A percentile compares a stretch with the other conserved stretches of the same genome.
Evolutionary conservation across 192 early-diverging fungal species (phyloP).

Genomic region (Thamnidium elegans): DNA sequence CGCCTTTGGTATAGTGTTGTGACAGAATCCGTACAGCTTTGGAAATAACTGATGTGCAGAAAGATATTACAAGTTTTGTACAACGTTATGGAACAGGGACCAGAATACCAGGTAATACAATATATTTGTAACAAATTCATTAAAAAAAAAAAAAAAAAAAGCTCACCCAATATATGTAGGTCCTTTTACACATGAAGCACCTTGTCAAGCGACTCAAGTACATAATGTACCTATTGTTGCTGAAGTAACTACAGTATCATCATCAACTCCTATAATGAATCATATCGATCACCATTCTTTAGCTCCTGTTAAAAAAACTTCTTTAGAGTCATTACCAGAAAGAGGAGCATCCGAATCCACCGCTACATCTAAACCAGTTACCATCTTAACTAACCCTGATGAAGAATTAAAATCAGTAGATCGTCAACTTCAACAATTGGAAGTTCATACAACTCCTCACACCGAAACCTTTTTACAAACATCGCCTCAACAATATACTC

Average conservation of each 20-base stretch:
- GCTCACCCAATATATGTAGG: too few relatives aligned
- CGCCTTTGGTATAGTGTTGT: slow-evolving; percentile 45
- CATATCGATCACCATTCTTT: too few relatives aligned
- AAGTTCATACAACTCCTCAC: neutral
- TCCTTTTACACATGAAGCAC: too few relatives aligned
- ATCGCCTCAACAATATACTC: neutral
- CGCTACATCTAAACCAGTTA: neutral
- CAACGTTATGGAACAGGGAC: slow-evolving; percentile 60
- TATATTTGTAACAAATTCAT: neutral
- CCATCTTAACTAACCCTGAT: slow-evolving; percentile 19
- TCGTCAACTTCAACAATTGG: slow-evolving; percentile 5
- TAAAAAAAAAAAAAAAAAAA: neutral
- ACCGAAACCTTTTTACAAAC: neutral
- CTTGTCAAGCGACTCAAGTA: too few relatives aligned
- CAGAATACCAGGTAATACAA: slow-evolving; percentile 36
- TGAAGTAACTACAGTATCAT: too few relatives aligned
- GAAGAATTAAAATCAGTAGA: slow-evolving; percentile 25
- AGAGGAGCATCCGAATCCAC: too few relatives aligned
- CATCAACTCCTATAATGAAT: too few relatives aligned
- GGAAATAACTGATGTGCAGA: slow-evolving; percentile 60
- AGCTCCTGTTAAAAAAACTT: neutral
- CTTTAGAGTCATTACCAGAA: neutral
- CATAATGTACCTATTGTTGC: neutral
- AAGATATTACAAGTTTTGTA: slow-evolving; percentile 65
- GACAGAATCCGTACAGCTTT: slow-evolving; percentile 66